A percentile compares a stretch with the other conserved stretches of the same genome.
Conservation (phyloP, 371 early-diverging fungal species). For the Zychaea mexicana region DNA sequence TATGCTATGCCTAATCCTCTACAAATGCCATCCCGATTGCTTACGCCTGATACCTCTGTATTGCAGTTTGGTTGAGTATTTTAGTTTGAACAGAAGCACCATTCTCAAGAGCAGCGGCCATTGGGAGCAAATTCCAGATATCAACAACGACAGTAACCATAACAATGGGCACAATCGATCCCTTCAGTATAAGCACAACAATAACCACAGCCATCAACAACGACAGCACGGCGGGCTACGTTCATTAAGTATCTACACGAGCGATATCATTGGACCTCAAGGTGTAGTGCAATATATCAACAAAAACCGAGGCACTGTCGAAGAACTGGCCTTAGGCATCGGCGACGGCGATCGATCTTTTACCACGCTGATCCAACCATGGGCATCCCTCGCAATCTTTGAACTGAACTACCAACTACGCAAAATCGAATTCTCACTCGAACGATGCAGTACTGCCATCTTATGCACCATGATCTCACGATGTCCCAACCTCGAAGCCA, state of each 20-base stretch:
- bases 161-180: background rate
- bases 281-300: background rate
- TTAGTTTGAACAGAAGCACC: background rate
- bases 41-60: background rate
- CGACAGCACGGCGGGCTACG: background rate
- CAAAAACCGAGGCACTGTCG: background rate
- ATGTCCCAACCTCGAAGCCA: background rate
- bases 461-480: background rate
- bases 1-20: background rate
- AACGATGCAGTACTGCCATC: background rate
- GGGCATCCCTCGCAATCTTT: background rate
- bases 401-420: background rate
- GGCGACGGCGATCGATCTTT: background rate
- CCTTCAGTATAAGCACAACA: background rate
- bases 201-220: background rate
- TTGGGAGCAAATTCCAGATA: background rate
- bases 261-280: constrained; percentile 4
- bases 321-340: background rate
- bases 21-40: background rate
- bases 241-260: background rate
- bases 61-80: background rate
- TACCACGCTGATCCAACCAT: background rate
- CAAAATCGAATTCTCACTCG: background rate
- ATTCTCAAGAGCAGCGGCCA: background rate
- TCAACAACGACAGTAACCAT: background rate